A percentile compares a stretch with the other conserved stretches of the same genome.
Evolutionary conservation across 1,139 yeast genomes (phyloP).

Genomic region (Yamadazyma oceani): DNA sequence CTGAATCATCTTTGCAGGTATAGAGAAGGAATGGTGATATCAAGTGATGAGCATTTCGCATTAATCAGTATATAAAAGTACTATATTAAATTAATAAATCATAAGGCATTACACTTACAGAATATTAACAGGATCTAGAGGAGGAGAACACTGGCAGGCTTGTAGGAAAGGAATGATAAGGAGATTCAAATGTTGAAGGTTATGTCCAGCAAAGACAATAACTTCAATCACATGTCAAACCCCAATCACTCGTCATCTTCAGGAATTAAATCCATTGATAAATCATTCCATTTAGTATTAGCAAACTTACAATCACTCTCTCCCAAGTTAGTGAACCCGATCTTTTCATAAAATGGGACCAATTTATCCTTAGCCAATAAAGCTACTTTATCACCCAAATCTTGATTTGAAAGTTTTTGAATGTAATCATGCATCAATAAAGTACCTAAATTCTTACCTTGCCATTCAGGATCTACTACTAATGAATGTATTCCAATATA

Average conservation of each 20-base stretch:
- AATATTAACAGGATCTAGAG: no score
- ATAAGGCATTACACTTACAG: no score
- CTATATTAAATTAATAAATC: no score
- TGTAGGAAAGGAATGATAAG: no score
- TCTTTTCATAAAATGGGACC: conserved; percentile 72
- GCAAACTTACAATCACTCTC: conserved; percentile 59
- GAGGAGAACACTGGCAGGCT: no score
- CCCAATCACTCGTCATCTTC: conserved; percentile 54
- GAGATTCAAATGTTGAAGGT: no score
- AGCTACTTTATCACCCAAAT: conserved; percentile 75
- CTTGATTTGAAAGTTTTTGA: conserved; percentile 85
- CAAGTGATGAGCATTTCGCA: no score
- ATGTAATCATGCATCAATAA: conserved; percentile 83
- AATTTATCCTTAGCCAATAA: conserved; percentile 71
- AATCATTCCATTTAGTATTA: conserved; percentile 64
- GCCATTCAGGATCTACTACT: conserved; percentile 76
- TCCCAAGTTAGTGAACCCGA: conserved; percentile 74
- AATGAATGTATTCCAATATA: conserved; percentile 82
- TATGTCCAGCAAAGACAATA: no score
- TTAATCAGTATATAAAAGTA: no score
- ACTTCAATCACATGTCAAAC: no score
- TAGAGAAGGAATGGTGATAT: no score
- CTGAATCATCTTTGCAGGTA: background rate
- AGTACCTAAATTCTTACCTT: conserved; percentile 80
- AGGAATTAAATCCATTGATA: conserved; percentile 61